phyloP scores from a whole-genome alignment of 2,329 filamentous ascomycete species.

The Kalmusia sp. region DNA sequence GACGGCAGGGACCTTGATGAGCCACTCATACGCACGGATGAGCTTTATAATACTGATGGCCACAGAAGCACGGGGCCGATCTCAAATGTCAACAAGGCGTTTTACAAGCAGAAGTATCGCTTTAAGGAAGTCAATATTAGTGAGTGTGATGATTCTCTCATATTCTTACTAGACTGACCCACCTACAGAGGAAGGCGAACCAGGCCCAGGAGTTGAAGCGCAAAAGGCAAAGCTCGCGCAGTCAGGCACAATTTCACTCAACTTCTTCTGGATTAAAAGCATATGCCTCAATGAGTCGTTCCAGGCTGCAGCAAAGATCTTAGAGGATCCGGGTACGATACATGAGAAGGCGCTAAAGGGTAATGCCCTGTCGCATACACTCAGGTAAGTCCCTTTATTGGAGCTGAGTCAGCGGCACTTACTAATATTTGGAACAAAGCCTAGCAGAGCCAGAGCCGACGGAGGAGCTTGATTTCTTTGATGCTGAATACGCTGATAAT shows the following conservation, averaged over 20 bases:
- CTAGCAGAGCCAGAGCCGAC: constrained; percentile 7
- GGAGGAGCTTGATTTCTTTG: constrained; percentile 11
- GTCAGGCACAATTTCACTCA: constrained; percentile 22
- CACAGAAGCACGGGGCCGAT: constrained; percentile 12
- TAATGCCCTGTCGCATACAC: constrained; percentile 14
- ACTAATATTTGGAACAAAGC: no score
- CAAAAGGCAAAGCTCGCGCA: constrained; percentile 8
- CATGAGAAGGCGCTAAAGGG: constrained; percentile 26
- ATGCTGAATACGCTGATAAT: constrained; percentile 8
- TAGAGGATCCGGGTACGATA: constrained; percentile 23
- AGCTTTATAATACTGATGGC: constrained; percentile 7
- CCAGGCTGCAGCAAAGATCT: constrained; percentile 11
- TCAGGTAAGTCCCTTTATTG: constrained; percentile 11
- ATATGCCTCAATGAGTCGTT: not conserved
- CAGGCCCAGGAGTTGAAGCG: not conserved
- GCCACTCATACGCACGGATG: constrained; percentile 8
- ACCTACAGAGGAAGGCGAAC: constrained; percentile 11
- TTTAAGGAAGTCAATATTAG: constrained; percentile 19
- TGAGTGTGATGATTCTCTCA: constrained; percentile 2
- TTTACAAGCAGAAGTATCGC: constrained; percentile 18
- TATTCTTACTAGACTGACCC: not conserved
- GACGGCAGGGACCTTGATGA: constrained; percentile 24
- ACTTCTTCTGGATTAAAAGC: constrained; percentile 18
- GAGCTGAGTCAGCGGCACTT: no score
- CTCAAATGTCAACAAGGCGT: constrained; percentile 4